A percentile compares a stretch with the other conserved stretches of the same genome.
These are phyloP conservation scores for Aspergillus diversus DNA, from an alignment of 495 filamentous ascomycete genomes.

Conservation along the genomic window DNA sequence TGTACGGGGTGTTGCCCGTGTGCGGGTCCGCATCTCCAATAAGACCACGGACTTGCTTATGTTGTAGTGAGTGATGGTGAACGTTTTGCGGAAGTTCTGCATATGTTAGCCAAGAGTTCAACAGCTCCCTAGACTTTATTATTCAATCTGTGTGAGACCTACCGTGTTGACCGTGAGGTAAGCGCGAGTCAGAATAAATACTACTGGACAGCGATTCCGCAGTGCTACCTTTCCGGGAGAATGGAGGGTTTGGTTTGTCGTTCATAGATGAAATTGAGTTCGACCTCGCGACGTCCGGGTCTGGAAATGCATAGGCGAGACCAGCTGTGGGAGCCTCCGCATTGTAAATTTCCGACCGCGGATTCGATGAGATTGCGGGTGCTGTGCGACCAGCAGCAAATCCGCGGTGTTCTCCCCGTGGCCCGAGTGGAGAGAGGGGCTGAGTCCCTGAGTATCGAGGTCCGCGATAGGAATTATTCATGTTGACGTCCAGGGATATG, in stretches of 20 bases:
- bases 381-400: slow-evolving; percentile 64
- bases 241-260: slow-evolving; percentile 47
- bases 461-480: slow-evolving; percentile 62
- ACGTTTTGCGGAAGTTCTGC: slow-evolving; percentile 53
- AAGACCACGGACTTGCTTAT: slow-evolving; percentile 69
- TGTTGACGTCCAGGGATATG: slow-evolving; percentile 46
- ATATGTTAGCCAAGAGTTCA: slow-evolving; percentile 18
- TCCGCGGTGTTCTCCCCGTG: slow-evolving; percentile 58
- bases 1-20: slow-evolving; percentile 75
- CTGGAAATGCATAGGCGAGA: slow-evolving; percentile 81
- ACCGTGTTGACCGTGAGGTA: slow-evolving; percentile 73
- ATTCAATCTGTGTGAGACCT: slow-evolving; percentile 17
- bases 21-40: slow-evolving; percentile 61
- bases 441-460: slow-evolving; percentile 51
- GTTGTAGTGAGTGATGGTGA: slow-evolving; percentile 78
- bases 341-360: slow-evolving; percentile 75
- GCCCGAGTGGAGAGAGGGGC: slow-evolving; percentile 51
- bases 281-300: slow-evolving; percentile 66
- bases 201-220: slow-evolving; percentile 75
- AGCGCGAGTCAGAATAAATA: slow-evolving; percentile 71
- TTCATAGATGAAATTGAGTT: slow-evolving; percentile 58
- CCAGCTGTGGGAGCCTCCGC: slow-evolving; percentile 81
- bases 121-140: not conserved
- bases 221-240: slow-evolving; percentile 71
- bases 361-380: slow-evolving; percentile 75